Base-by-base conservation (phyloP, 2,329 filamentous ascomycete genomes). In the Trichoderma breve region DNA sequence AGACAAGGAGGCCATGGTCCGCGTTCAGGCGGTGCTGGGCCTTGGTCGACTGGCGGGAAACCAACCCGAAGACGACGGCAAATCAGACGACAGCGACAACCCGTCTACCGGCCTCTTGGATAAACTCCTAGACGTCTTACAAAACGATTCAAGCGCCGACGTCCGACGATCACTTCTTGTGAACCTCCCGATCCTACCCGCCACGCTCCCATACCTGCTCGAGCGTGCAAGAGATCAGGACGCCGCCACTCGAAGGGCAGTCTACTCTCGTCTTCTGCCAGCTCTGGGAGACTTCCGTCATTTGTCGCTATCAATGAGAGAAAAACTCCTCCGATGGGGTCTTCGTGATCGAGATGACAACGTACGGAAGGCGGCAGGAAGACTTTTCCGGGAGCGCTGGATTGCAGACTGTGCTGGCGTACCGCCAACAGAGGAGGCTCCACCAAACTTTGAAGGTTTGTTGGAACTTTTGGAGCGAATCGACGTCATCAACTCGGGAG, bases 241-340 rank as follows among this genome's bases (percentile, higher is more conserved):
- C 80, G 88, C 93, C 4, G 88, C 91, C 6, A 98, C 95, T 4
- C 88, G 96, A 73, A 88, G 95, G 73, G 92, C 94, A 11, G 87
- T 99, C 2, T 99, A 98, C 79, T 92, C 95, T 1, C 90, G 93
- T 43, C 86, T 99, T 7, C 85, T 99, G 6, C 96, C 96, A 2
- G 92, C 92, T 0, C 85, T 99, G 1, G 96, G 95, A 14, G 96
- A 99, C 82, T 99, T 99, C 82, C 90, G 96, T 69, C 94, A 98
- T 82, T 84, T 99, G 67, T 97, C 94, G 12, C 86, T 99, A 28
- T 94, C 93, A 2, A 97, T 98, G 91, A 88, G 96, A 78, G 96
- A 99, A 82, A 98, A 98, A 81, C 86, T 99, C 36, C 87, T 99
- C 32, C 90, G 96, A 51, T 99, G 96, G 96, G 96, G 96, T 65